Conservation (phyloP, 805 yeast genomes). For the Ogataea thermomethanolica region DNA sequence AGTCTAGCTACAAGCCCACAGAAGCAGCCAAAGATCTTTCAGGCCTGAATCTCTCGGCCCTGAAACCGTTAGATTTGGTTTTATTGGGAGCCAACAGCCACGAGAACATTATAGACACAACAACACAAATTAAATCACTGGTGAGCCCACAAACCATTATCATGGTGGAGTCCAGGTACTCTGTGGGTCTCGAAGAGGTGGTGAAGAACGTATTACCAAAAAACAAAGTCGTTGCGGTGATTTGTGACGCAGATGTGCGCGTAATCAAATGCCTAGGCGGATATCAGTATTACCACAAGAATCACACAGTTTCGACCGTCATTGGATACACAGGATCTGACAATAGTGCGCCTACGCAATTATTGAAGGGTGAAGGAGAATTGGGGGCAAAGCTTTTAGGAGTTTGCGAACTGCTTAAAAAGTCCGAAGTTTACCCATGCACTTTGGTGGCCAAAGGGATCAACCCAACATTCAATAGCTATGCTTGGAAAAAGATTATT, state of each 20-base stretch:
- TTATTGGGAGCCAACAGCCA: slow-evolving; percentile 18
- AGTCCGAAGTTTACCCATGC: slow-evolving; percentile 27
- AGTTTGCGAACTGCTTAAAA: slow-evolving; percentile 21
- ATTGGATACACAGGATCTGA: slow-evolving; percentile 23
- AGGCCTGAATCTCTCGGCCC: slow-evolving; percentile 3
- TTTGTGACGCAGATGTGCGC: slow-evolving; percentile 27
- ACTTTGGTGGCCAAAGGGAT: slow-evolving; percentile 25
- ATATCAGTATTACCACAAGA: slow-evolving; percentile 22
- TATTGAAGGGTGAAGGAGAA: slow-evolving; percentile 21
- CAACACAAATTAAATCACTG: slow-evolving; percentile 6
- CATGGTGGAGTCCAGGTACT: slow-evolving; percentile 26
- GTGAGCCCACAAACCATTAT: slow-evolving; percentile 22
- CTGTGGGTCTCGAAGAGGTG: slow-evolving; percentile 20
- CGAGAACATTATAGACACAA: slow-evolving; percentile 7
- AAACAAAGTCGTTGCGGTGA: slow-evolving; percentile 19
- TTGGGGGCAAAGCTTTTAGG: slow-evolving; percentile 19
- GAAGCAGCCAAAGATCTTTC: slow-evolving; percentile 5
- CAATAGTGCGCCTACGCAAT: slow-evolving; percentile 4
- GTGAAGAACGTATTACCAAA: slow-evolving; percentile 13
- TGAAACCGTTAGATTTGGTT: slow-evolving; percentile 22
- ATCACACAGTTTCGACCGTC: slow-evolving; percentile 23
- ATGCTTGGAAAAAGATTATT: slow-evolving; percentile 30
- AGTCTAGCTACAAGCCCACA: slow-evolving; percentile 12
- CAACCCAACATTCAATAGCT: slow-evolving; percentile 26
- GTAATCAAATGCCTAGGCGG: slow-evolving; percentile 8